phyloP scores from a whole-genome alignment of 2,329 filamentous ascomycete species.

The Xylaria arbuscula region DNA sequence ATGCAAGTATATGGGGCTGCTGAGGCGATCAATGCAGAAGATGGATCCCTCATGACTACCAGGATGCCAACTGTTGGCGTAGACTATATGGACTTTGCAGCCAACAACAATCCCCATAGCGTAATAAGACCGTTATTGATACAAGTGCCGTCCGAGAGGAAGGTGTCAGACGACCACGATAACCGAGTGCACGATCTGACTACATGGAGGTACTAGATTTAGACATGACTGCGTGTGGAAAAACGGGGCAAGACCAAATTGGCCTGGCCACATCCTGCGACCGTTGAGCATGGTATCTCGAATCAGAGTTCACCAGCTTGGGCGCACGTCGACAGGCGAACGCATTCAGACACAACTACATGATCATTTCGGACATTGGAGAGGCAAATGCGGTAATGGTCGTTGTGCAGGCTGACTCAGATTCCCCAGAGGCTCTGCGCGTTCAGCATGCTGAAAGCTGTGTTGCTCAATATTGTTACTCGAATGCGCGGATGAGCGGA shows the following conservation, averaged over 20 bases:
- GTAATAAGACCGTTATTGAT: slow-evolving; percentile 30
- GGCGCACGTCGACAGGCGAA: slow-evolving; percentile 1
- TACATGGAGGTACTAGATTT: slow-evolving; percentile 35
- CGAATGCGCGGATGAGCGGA: slow-evolving; percentile 24
- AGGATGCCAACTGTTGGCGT: slow-evolving; percentile 6
- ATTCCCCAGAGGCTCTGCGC: slow-evolving; percentile 41
- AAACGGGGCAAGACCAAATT: slow-evolving; percentile 21
- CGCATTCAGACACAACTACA: slow-evolving; percentile 16
- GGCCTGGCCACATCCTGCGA: slow-evolving; percentile 20
- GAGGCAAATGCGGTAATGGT: slow-evolving; percentile 29
- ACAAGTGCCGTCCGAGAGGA: slow-evolving; percentile 38
- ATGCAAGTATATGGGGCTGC: slow-evolving; percentile 21
- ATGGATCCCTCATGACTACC: slow-evolving; percentile 24
- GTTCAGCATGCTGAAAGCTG: slow-evolving; percentile 32
- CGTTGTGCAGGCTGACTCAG: slow-evolving; percentile 30
- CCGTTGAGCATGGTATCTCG: slow-evolving; percentile 17
- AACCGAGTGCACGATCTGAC: slow-evolving; percentile 33
- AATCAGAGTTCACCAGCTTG: slow-evolving; percentile 26
- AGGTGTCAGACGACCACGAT: slow-evolving; percentile 41
- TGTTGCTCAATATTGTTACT: slow-evolving; percentile 20
- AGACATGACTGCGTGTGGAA: slow-evolving; percentile 39
- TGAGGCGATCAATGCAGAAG: slow-evolving; percentile 20
- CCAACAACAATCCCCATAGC: slow-evolving; percentile 5
- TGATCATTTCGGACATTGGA: slow-evolving; percentile 25
- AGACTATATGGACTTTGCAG: slow-evolving; percentile 16